Percentiles rank a stretch among this genome's conserved stretches.
These are phyloP conservation scores for Sophora flavescens DNA, from an alignment of 306 rosid species.

Conservation along the genomic window DNA sequence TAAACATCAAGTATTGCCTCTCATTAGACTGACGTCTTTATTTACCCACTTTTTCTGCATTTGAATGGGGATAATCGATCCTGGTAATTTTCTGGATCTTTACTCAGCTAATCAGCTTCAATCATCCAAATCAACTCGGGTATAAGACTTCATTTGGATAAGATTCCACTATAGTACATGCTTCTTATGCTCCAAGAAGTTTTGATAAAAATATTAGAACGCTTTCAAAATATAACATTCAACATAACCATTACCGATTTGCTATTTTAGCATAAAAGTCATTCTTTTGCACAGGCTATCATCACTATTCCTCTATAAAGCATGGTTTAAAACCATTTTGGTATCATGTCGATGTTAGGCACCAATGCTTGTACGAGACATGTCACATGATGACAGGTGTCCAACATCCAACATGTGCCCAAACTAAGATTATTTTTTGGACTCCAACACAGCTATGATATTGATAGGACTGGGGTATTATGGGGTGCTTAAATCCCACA, in stretches of 20 bases:
- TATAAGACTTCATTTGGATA: background rate
- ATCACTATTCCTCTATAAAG: background rate
- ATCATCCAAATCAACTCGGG: background rate
- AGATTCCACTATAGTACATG: background rate
- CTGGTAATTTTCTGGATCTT: background rate
- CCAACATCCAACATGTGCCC: too few relatives aligned
- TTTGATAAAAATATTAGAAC: background rate
- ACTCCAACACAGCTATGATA: too few relatives aligned
- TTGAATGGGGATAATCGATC: background rate
- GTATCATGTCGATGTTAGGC: too few relatives aligned
- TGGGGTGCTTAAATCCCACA: too few relatives aligned
- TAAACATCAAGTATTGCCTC: background rate
- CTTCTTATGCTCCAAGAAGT: background rate
- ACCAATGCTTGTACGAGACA: too few relatives aligned
- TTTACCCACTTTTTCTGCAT: background rate
- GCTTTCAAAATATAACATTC: background rate
- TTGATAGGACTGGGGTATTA: too few relatives aligned
- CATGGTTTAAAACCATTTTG: too few relatives aligned
- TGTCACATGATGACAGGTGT: too few relatives aligned
- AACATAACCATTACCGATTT: background rate
- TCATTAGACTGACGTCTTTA: background rate
- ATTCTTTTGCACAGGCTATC: too few relatives aligned
- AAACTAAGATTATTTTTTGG: too few relatives aligned
- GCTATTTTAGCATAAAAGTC: background rate
- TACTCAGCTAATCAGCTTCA: background rate